phyloP scores from a whole-genome alignment of 176 grass and related monocot species.

The Dactylis glomerata region DNA sequence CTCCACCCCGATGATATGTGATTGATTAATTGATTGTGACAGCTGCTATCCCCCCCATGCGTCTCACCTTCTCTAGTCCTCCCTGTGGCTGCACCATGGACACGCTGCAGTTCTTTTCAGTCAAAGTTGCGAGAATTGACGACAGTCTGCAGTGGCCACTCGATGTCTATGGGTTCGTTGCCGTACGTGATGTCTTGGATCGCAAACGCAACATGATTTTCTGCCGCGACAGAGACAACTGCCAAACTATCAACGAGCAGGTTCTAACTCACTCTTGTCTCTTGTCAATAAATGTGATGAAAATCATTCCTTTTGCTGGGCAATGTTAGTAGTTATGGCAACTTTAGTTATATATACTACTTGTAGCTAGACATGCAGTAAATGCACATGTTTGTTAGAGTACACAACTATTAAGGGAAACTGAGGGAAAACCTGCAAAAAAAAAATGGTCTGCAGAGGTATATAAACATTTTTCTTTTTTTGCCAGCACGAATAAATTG shows the following conservation, averaged over 20 bases:
- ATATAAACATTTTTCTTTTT: too few relatives aligned
- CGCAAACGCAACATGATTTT: constrained; percentile 13
- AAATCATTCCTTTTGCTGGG: background rate
- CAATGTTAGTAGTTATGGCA: background rate
- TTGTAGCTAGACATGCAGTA: background rate
- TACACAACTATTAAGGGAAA: too few relatives aligned
- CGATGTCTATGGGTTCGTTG: background rate
- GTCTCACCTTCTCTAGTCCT: background rate
- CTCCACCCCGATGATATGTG: background rate
- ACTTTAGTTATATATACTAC: background rate
- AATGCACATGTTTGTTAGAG: background rate
- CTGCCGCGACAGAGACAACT: background rate
- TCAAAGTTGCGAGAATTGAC: background rate
- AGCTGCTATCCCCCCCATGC: background rate
- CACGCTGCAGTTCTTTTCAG: constrained; percentile 12
- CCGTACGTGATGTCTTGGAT: background rate
- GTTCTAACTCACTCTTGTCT: background rate
- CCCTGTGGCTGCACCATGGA: background rate
- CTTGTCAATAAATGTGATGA: background rate
- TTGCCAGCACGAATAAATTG: too few relatives aligned
- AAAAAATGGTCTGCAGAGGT: too few relatives aligned
- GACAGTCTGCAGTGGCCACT: background rate
- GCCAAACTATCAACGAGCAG: background rate
- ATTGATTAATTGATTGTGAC: background rate
- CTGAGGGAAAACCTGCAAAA: too few relatives aligned